Conservation (phyloP, 148 eudicot genomes). For the Nepenthes mirabilis region DNA sequence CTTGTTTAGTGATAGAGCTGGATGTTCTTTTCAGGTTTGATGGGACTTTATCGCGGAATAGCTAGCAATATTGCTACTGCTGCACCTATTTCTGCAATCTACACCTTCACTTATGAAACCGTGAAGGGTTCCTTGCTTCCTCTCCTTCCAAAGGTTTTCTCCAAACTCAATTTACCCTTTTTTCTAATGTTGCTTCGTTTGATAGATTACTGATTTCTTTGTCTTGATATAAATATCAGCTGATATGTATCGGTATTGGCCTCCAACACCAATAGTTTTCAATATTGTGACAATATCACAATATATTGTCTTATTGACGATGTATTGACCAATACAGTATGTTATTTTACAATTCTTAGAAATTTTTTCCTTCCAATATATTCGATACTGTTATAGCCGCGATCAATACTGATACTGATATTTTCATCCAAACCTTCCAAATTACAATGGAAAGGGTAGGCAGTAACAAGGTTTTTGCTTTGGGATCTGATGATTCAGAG, state of each 20-base stretch:
- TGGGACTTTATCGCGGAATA: conserved; percentile 91
- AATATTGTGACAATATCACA: no score
- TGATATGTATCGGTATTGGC: no score
- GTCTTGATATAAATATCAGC: background rate
- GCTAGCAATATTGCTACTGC: conserved; percentile 80
- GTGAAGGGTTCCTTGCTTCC: conserved; percentile 77
- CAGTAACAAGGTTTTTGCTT: background rate
- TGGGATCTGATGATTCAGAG: background rate
- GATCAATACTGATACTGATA: no score
- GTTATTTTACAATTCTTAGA: no score
- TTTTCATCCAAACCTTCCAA: no score
- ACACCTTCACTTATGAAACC: conserved; percentile 88
- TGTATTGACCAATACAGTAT: no score
- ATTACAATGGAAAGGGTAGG: no score
- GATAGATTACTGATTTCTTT: background rate
- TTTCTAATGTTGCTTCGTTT: background rate
- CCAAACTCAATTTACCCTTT: background rate
- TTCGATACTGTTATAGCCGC: no score
- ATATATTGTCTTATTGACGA: no score
- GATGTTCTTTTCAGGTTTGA: conserved; percentile 34
- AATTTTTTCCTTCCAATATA: no score
- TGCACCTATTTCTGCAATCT: conserved; percentile 94
- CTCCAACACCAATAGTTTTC: no score
- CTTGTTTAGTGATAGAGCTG: background rate
- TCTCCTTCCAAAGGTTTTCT: conserved; percentile 54